Evolutionary conservation across 176 grass and related monocot species (phyloP).

Genomic region (Tillandsia fasciculata): DNA sequence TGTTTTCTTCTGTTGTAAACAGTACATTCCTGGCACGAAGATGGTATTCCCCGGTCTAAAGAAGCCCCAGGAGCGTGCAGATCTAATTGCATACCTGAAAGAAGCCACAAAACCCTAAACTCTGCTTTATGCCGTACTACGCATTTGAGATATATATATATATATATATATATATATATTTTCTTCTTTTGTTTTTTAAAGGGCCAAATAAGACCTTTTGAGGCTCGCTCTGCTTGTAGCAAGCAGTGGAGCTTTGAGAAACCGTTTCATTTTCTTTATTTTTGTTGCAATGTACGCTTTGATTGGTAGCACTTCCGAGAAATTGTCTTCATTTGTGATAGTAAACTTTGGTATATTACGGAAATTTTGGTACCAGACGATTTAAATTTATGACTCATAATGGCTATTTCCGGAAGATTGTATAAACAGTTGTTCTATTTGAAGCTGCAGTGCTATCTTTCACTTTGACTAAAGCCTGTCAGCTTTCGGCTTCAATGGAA

Average conservation of each 20-base stretch:
- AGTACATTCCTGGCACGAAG: constrained; percentile 72
- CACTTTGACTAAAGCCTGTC: no score
- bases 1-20: neutral
- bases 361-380: no score
- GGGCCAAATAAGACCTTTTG: neutral
- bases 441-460: no score
- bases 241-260: neutral
- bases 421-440: no score
- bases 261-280: neutral
- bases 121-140: neutral
- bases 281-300: neutral
- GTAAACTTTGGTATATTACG: no score
- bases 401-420: no score
- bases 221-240: neutral
- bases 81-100: constrained; percentile 73
- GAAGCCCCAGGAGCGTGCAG: constrained; percentile 59
- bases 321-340: neutral
- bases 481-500: no score
- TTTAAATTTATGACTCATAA: no score
- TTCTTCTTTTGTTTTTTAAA: neutral
- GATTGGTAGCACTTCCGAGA: neutral
- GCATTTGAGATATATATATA: neutral
- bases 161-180: no score
- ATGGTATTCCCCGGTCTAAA: constrained; percentile 83
- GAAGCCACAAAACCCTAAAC: constrained; percentile 25